These are phyloP conservation scores for Choiromyces venosus DNA, from an alignment of 495 filamentous ascomycete genomes.

Conservation along the genomic window DNA sequence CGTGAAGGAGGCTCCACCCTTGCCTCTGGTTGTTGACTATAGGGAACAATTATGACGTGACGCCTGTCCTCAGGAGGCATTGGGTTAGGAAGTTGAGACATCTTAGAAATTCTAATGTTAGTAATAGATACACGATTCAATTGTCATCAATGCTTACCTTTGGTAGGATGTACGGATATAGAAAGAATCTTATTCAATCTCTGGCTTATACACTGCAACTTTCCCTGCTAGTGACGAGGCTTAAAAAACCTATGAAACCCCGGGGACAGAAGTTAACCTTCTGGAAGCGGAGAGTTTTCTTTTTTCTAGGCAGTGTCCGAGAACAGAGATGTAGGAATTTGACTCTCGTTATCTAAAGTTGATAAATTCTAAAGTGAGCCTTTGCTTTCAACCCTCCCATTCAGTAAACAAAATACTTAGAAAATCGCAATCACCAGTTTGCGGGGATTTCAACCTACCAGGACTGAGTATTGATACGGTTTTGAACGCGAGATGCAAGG, in stretches of 20 bases:
- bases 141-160: background rate
- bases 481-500: background rate
- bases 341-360: background rate
- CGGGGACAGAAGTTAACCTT: background rate
- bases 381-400: background rate
- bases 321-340: background rate
- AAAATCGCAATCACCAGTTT: background rate
- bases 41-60: conserved; percentile 24
- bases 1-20: conserved; percentile 8
- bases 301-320: background rate
- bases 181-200: background rate
- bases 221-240: background rate
- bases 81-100: conserved; percentile 14
- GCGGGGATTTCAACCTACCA: background rate
- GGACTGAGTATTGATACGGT: background rate
- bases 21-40: conserved; percentile 14
- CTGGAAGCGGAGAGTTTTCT: background rate
- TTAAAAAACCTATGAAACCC: background rate
- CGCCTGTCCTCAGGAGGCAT: conserved; percentile 29
- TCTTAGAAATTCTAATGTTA: background rate
- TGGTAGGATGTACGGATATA: background rate
- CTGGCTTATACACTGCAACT: background rate
- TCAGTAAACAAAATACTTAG: background rate
- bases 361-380: background rate
- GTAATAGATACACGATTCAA: background rate